Conservation (phyloP, 2,329 filamentous ascomycete species). For the Aquanectria penicillioides region DNA sequence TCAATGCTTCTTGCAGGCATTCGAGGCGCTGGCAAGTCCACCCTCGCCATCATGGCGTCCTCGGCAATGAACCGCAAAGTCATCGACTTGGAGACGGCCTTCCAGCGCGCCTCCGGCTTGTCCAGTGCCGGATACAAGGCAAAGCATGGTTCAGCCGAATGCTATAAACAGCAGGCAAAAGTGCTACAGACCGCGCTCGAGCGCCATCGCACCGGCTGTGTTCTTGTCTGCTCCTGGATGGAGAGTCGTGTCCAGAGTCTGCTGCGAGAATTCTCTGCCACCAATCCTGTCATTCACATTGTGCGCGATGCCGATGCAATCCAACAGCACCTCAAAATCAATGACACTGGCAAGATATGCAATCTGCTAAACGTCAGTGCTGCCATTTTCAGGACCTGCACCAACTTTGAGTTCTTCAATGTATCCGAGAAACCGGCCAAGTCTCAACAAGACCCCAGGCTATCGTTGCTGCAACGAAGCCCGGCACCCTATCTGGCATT, state of each 20-base stretch:
- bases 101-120: slow-evolving; percentile 70
- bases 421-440: slow-evolving; percentile 65
- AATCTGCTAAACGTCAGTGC: slow-evolving; percentile 67
- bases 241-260: slow-evolving; percentile 70
- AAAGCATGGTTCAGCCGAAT: slow-evolving; percentile 68
- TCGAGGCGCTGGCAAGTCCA: slow-evolving; percentile 79
- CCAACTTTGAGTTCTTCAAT: slow-evolving; percentile 82
- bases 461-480: slow-evolving; percentile 46
- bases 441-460: slow-evolving; percentile 20
- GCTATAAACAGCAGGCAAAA: slow-evolving; percentile 70
- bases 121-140: slow-evolving; percentile 72
- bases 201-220: slow-evolving; percentile 67
- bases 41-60: slow-evolving; percentile 78
- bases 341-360: slow-evolving; percentile 64
- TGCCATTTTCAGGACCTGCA: slow-evolving; percentile 70
- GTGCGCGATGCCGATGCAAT: slow-evolving; percentile 73
- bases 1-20: slow-evolving; percentile 80
- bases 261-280: slow-evolving; percentile 69
- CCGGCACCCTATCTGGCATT: slow-evolving; percentile 71
- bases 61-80: slow-evolving; percentile 75
- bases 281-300: slow-evolving; percentile 77
- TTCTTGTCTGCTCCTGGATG: slow-evolving; percentile 80
- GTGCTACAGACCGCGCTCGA: slow-evolving; percentile 69
- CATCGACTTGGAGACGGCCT: slow-evolving; percentile 74
- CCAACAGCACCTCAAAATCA: slow-evolving; percentile 68